Percentiles rank a stretch among this genome's conserved stretches.
These are phyloP conservation scores for Venturia oleaginea DNA, from an alignment of 2,329 filamentous ascomycete species.

Conservation along the genomic window DNA sequence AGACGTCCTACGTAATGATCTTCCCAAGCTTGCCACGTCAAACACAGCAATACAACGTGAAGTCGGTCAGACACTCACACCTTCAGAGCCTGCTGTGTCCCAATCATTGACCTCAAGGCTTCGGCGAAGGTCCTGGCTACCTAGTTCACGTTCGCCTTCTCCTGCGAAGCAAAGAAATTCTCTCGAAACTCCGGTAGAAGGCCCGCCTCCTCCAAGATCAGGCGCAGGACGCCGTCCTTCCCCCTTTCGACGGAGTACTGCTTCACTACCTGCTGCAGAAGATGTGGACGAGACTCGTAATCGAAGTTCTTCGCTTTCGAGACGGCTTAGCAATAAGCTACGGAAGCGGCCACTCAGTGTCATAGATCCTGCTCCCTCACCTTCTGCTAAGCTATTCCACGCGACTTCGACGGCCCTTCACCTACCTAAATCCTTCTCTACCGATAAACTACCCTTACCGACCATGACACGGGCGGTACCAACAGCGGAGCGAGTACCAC, in stretches of 20 bases:
- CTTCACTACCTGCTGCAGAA: not conserved
- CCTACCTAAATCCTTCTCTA: constrained; percentile 41
- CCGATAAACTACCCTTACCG: constrained; percentile 34
- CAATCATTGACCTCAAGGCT: constrained; percentile 8
- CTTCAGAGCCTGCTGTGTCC: not conserved
- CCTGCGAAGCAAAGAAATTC: constrained; percentile 6
- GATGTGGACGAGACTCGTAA: not conserved
- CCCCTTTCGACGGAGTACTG: constrained; percentile 1
- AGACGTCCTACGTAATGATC: constrained; percentile 5
- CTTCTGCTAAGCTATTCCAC: not conserved
- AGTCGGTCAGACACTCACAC: not conserved
- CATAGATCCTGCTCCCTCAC: not conserved
- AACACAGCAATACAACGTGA: constrained; percentile 7
- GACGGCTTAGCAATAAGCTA: constrained; percentile 11
- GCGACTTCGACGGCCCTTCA: constrained; percentile 15
- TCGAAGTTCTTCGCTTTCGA: constrained; percentile 9
- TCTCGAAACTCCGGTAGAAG: constrained; percentile 2
- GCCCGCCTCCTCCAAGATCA: not conserved
- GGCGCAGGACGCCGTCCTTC: constrained; percentile 8
- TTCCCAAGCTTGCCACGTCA: constrained; percentile 9
- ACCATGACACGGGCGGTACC: constrained; percentile 26
- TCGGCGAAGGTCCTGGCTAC: constrained; percentile 13
- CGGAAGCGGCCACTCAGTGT: constrained; percentile 7
- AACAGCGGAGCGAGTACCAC: constrained; percentile 29
- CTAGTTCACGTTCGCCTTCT: constrained; percentile 12